Conservation (phyloP, 306 rosid genomes). For the Crotalaria pallida region DNA sequence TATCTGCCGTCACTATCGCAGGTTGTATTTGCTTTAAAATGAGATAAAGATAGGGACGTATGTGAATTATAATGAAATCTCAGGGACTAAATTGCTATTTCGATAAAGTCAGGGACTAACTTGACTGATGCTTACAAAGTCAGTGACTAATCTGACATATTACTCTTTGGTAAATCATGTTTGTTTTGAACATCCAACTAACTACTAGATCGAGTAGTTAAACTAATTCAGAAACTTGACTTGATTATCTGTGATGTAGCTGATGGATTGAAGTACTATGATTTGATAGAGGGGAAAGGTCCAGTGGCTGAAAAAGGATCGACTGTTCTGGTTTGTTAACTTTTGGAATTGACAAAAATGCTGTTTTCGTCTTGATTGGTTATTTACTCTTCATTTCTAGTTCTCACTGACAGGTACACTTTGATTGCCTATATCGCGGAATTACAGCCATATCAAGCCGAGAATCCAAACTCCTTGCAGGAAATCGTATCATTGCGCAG, state of each 20-base stretch:
- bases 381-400: not conserved
- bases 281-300: conserved; percentile 81
- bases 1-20: too few relatives aligned
- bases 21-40: too few relatives aligned
- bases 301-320: conserved; percentile 69
- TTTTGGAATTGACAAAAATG: not conserved
- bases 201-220: not conserved
- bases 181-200: not conserved
- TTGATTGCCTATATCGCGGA: conserved; percentile 80
- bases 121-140: too few relatives aligned
- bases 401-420: conserved; percentile 59
- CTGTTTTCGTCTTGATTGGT: not conserved
- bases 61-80: too few relatives aligned
- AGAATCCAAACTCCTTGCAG: conserved; percentile 90
- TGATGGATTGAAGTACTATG: conserved; percentile 81
- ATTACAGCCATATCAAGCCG: conserved; percentile 82
- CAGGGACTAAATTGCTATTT: too few relatives aligned
- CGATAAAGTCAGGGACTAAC: too few relatives aligned
- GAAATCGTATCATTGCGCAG: conserved; percentile 86
- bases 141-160: too few relatives aligned
- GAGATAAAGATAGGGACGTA: too few relatives aligned
- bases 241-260: conserved; percentile 33
- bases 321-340: conserved; percentile 56
- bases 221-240: not conserved
- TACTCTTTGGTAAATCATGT: not conserved